These are phyloP conservation scores for Detonula confervacea DNA, from an alignment of 352 stramenopile species.

Conservation along the genomic window DNA sequence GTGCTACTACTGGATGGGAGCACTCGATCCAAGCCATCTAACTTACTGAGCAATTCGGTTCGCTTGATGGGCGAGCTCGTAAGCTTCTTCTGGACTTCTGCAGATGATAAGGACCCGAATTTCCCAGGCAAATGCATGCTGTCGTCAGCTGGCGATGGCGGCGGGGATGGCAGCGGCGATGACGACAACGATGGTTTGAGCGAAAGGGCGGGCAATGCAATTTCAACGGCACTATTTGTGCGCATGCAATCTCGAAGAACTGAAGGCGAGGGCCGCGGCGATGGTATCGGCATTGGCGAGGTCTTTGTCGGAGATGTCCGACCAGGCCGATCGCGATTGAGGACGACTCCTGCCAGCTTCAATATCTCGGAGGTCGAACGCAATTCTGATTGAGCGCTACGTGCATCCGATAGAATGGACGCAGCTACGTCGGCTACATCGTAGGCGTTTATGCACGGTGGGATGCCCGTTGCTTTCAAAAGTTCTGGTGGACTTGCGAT, in stretches of 20 bases:
- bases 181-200: constrained; percentile 6
- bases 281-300: background rate
- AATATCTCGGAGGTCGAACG: constrained; percentile 41
- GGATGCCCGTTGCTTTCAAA: no score
- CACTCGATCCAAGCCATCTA: constrained; percentile 42
- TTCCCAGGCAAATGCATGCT: constrained; percentile 33
- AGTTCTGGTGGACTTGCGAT: no score
- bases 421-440: constrained; percentile 20
- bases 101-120: constrained; percentile 26
- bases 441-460: no score
- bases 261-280: background rate
- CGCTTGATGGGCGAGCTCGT: constrained; percentile 21
- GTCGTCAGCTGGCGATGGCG: constrained; percentile 13
- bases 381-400: constrained; percentile 26
- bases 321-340: background rate
- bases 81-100: constrained; percentile 15
- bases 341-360: constrained; percentile 27
- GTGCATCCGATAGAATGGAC: constrained; percentile 41
- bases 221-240: background rate
- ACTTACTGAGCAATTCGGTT: constrained; percentile 29
- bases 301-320: background rate
- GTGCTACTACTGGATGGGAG: constrained; percentile 10
- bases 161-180: constrained; percentile 10
- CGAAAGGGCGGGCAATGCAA: background rate
- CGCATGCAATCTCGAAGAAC: constrained; percentile 1